Base-by-base conservation (phyloP, 306 rosid genomes). In the Carpinus viminea region DNA sequence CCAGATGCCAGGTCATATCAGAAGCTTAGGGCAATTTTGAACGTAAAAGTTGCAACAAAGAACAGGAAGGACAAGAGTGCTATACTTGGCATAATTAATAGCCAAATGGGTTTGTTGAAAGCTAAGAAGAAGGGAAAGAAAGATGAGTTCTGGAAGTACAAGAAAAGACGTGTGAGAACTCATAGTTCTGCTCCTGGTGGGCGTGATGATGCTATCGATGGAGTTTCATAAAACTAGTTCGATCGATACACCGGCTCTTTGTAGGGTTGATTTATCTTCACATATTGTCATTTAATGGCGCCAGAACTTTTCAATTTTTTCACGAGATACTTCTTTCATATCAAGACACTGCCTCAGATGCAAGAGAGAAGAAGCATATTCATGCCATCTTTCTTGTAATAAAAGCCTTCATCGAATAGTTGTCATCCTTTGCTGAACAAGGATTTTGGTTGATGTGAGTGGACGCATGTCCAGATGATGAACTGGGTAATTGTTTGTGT, bases 141-240 rank as follows among this genome's bases (percentile, higher is more conserved):
- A 84, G 97, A 94, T 75, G 97, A 94, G 84, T 91, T 92, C 68
- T 94, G 98, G 98, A 94, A 92, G 89, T 68, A 61, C 85, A 94
- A 80, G 92, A 87, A 82, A 79, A 75, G 73, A 72, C 79, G 45
- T 62, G 81, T 74, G 12, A 83, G 65, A 85, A 78, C 84, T 31
- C 68, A 36, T 51, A 73, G 24, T 41, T 45, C 54, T 75, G 31
- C 74, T 53, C 76, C 60, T 43, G 65, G 38, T 48, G 46, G 53
- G 16, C 53, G 12, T 74, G 74, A 80, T 62, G 68, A 18, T 54
- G 65, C 76, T 54, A 74, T 12, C 4, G 2, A 13, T 54, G 64
- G 55, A 41, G 68, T 46, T 45, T 12, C 21, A 72, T 24, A 31
- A 26, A 45, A 17, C 31, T 21, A 2, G 3, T 65, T 13, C 18